Base-by-base conservation (phyloP, 345 rosid species). In the Populus davidiana region DNA sequence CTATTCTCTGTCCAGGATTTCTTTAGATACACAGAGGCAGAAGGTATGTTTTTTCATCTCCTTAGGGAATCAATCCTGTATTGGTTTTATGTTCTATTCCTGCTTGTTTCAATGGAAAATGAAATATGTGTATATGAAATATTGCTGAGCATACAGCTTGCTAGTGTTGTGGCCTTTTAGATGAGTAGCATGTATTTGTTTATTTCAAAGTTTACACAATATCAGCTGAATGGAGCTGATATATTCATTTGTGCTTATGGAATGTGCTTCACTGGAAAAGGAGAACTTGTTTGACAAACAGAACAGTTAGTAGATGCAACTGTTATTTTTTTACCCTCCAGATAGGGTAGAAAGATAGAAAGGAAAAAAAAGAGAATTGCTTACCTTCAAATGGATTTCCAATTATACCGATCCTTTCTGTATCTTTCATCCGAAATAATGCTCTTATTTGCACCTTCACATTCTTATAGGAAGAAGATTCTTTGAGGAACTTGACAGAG, bases 401-500 rank as follows among this genome's bases (percentile, higher is more conserved):
- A 23, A 23, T 36, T 41, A 1, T 59, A 4, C 68, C 9, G 31
- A 20, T 80, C 31, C 56, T 75, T 66, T 66, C 10, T 66, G 29
- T 69, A 67, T 20, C 69, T 20, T 16, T 8, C 62, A 77, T 73
- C 66, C 39, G 23, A 29, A 36, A 14, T 11, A 9, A 56, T 72
- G 25, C 73, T 81, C 25, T 54, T 67, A 59, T 33, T 59, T 54
- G 69, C 73, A 78, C 69, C 72, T 54, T 20, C 29, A 31, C 70
- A 73, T 73, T 79, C 71, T 80, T 82, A 47, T 82, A 96, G 99
- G 99, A 63, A 89, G 89, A 89, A 90, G 98, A 81, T 96, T 96
- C 87, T 96, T 96, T 70, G 97, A 96, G 89, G 99, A 96, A 75
- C 84, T 96, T 75, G 99, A 96, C 82, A 88, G 97, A 87, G 99